Base-by-base conservation (phyloP, 1,284 basidiomycete genomes). In the Naganishia sp. region DNA sequence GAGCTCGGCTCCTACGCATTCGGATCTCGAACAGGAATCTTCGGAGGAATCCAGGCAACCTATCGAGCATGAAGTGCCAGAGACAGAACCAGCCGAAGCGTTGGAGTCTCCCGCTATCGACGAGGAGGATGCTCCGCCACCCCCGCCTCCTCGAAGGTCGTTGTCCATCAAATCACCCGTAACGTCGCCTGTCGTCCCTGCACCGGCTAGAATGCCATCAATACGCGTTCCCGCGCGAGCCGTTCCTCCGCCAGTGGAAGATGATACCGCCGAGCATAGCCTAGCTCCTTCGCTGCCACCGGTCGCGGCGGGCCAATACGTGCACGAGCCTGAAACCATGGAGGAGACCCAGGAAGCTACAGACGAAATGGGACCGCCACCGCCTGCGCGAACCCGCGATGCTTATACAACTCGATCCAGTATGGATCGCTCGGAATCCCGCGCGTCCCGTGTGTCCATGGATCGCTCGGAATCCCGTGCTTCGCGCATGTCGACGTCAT, bases 311-410 rank as follows among this genome's bases (percentile, higher is more conserved):
- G 64, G 47, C 0, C 52, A 50, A n/a, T 65, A 55, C 28, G 58
- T 61, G 10, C 58, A 61, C 13, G 58, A 61, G 41, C 58, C 58
- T 7, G 58, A 61, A 28, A 61, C 47, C 23, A 61, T 61, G 35
- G 54, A 55, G 41, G 65, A 66, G 47, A 43, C 21, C 11, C 45
- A 11, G 31, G 67, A 65, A 50, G 56, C 74, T n/a, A 61, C 69
- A 9, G 67, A 68, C 28, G 63, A 60, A 21, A 28, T 52, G 3
- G 56, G 63, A 13, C 67, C 66, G n/a, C 70, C 72, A 0, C 72
- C 72, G 23, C 72, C 75, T 13, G 67, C 71, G 7, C 72, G 72
- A 47, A 64, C 68, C 41, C 69, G 56, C 62, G 68, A 57, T 54
- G 60, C 47, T 17, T 47, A 61, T 45, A 31, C 15, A 32, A 28